Conservation (phyloP, 805 yeast genomes). For the Wickerhamomyces chambardii region DNA sequence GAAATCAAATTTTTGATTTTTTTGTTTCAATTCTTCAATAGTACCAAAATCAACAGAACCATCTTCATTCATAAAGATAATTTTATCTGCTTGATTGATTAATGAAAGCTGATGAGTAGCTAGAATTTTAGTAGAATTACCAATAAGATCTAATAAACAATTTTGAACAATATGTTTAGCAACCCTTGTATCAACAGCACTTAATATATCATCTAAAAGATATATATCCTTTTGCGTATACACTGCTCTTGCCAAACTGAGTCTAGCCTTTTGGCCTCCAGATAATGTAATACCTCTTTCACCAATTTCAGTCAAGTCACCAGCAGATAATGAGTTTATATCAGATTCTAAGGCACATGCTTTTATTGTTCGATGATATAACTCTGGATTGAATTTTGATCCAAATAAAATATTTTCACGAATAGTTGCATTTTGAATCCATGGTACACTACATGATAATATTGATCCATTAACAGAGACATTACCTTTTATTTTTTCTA, state of each 20-base stretch:
- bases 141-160: slow-evolving; percentile 47
- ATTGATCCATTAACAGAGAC: slow-evolving; percentile 38
- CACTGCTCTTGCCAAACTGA: slow-evolving; percentile 63
- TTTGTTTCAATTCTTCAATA: slow-evolving; percentile 32
- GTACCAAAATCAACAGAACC: slow-evolving; percentile 54
- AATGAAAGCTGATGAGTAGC: slow-evolving; percentile 74
- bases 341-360: slow-evolving; percentile 56
- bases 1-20: slow-evolving; percentile 34
- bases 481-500: slow-evolving; percentile 44
- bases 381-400: slow-evolving; percentile 31
- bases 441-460: slow-evolving; percentile 45
- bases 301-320: slow-evolving; percentile 66
- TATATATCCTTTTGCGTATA: slow-evolving; percentile 53
- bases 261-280: slow-evolving; percentile 76
- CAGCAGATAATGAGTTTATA: slow-evolving; percentile 51
- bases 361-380: slow-evolving; percentile 42
- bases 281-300: slow-evolving; percentile 70
- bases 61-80: slow-evolving; percentile 54
- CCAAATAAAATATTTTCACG: slow-evolving; percentile 64
- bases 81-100: slow-evolving; percentile 51
- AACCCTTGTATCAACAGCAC: slow-evolving; percentile 75
- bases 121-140: slow-evolving; percentile 50
- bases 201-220: slow-evolving; percentile 60
- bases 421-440: slow-evolving; percentile 72
- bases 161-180: slow-evolving; percentile 58